These are phyloP conservation scores for Fremontodendron californicum DNA, from an alignment of 345 rosid genomes.

Conservation along the genomic window DNA sequence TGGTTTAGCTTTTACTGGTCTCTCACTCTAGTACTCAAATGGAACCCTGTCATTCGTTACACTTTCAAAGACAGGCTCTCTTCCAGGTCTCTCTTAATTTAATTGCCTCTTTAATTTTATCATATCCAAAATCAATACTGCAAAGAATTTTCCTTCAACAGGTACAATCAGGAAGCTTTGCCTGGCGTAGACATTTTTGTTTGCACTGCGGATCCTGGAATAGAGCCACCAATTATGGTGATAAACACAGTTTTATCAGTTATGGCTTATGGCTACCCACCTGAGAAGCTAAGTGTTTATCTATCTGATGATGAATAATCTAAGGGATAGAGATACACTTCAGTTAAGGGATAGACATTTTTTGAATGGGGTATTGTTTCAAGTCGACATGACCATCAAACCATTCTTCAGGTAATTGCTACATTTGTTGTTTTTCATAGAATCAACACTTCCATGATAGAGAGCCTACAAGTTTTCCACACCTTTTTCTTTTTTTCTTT, in stretches of 20 bases:
- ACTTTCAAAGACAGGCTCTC: slow-evolving; percentile 47
- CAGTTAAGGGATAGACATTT: too few relatives aligned
- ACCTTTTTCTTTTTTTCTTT: not conserved
- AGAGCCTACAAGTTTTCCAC: not conserved
- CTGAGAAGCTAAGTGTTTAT: slow-evolving; percentile 47
- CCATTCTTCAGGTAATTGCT: not conserved
- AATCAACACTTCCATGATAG: not conserved
- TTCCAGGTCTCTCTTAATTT: slow-evolving; percentile 25
- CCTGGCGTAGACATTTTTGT: slow-evolving; percentile 45
- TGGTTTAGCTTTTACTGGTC: slow-evolving; percentile 44
- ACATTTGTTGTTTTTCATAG: not conserved
- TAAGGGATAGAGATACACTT: too few relatives aligned
- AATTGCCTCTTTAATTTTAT: too few relatives aligned
- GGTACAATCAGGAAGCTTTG: slow-evolving; percentile 23
- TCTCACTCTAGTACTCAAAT: slow-evolving; percentile 32
- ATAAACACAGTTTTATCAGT: slow-evolving; percentile 53
- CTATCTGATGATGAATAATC: slow-evolving; percentile 74
- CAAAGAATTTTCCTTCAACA: not conserved
- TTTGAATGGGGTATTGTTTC: not conserved
- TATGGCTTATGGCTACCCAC: slow-evolving; percentile 54
- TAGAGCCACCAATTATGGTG: slow-evolving; percentile 50
- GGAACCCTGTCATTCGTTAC: slow-evolving; percentile 30
- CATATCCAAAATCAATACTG: not conserved
- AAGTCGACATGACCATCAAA: not conserved
- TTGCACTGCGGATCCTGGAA: slow-evolving; percentile 45